Percentiles rank a stretch among this genome's conserved stretches.
phyloP scores from a whole-genome alignment of 1,139 yeast genomes.

The Hansenula sp. region DNA sequence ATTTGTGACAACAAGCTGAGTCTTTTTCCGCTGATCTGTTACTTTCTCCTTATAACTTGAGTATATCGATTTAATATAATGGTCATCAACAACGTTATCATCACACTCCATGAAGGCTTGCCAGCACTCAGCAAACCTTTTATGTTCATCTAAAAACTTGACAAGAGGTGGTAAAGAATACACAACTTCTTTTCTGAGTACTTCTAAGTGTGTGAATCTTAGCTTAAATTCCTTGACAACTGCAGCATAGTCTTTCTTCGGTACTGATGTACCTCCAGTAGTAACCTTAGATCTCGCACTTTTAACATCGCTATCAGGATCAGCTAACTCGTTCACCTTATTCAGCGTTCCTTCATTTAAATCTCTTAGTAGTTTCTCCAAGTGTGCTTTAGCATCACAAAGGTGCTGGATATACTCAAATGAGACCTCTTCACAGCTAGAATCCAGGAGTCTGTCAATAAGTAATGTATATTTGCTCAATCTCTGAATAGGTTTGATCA shows the following conservation, averaged over 20 bases:
- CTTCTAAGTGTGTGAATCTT: conserved; percentile 2
- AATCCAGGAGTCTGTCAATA: conserved; percentile 15
- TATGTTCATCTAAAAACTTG: conserved; percentile 10
- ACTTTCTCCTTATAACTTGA: conserved; percentile 16
- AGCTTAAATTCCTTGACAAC: conserved; percentile 12
- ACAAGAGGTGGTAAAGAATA: conserved; percentile 8
- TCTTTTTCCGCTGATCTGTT: conserved; percentile 12
- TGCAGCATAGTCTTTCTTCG: conserved; percentile 5
- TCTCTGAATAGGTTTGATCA: conserved; percentile 23
- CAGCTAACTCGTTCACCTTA: neutral
- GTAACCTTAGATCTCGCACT: neutral
- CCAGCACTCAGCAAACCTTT: conserved; percentile 13
- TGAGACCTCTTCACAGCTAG: conserved; percentile 7
- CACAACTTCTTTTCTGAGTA: conserved; percentile 8
- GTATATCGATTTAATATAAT: conserved; percentile 28
- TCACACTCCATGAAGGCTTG: conserved; percentile 17
- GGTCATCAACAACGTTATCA: conserved; percentile 9
- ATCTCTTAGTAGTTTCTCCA: conserved; percentile 13
- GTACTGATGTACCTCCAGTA: neutral
- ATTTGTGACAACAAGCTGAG: conserved; percentile 21
- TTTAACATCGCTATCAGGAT: neutral
- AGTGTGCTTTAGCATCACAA: conserved; percentile 12
- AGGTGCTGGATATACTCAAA: conserved; percentile 12
- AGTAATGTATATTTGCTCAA: conserved; percentile 17
- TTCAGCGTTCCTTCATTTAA: neutral